Conservation (phyloP, 768 basidiomycete genomes). For the Rhodotorula sphaerocarpa region DNA sequence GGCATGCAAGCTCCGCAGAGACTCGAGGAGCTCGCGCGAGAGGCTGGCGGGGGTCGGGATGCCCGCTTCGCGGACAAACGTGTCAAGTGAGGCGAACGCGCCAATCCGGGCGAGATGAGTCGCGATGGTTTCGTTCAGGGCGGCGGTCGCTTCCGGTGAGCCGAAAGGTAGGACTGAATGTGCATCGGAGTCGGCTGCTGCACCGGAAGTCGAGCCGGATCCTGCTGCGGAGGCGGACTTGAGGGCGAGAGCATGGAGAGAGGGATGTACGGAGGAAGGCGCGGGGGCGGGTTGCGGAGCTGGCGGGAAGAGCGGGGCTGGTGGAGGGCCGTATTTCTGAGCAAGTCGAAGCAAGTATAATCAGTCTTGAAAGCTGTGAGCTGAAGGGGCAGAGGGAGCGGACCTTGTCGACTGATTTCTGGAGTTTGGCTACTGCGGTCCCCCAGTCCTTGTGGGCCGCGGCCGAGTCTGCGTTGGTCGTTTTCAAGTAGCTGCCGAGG, state of each 20-base stretch:
- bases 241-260: slow-evolving; percentile 17
- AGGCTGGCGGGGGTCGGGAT: slow-evolving; percentile 49
- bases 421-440: slow-evolving; percentile 62
- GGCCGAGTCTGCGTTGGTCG: slow-evolving; percentile 47
- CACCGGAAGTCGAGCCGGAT: slow-evolving; percentile 41
- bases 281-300: slow-evolving; percentile 1
- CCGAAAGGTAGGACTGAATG: slow-evolving; percentile 43
- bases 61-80: slow-evolving; percentile 63
- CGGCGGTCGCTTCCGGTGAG: slow-evolving; percentile 5
- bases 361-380: too few relatives aligned
- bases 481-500: slow-evolving; percentile 16
- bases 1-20: slow-evolving; percentile 42
- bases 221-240: slow-evolving; percentile 44
- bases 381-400: slow-evolving; percentile 19
- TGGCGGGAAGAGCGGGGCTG: slow-evolving; percentile 21
- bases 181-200: slow-evolving; percentile 50
- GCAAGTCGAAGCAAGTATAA: too few relatives aligned
- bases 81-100: slow-evolving; percentile 58
- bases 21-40: slow-evolving; percentile 53
- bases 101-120: slow-evolving; percentile 58
- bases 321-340: slow-evolving; percentile 13
- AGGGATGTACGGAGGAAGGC: neutral
- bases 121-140: slow-evolving; percentile 44
- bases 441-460: slow-evolving; percentile 85
- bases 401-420: slow-evolving; percentile 88